These are phyloP conservation scores for Mycena crocata DNA, from an alignment of 768 basidiomycete species.

Conservation along the genomic window DNA sequence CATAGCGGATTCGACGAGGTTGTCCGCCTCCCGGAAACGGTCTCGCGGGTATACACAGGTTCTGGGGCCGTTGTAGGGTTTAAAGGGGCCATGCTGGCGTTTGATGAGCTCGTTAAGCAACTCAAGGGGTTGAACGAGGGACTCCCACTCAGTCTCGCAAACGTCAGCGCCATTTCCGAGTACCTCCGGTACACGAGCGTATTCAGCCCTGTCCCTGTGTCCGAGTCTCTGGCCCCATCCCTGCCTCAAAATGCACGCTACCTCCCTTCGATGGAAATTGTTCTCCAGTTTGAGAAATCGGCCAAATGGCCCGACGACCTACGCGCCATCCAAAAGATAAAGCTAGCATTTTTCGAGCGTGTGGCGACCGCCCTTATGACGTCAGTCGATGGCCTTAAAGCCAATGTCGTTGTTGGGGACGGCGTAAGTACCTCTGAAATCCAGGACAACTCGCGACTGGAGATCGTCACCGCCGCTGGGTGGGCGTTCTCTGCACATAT, in stretches of 20 bases:
- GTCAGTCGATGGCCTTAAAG: slow-evolving; percentile 61
- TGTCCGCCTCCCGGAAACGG: slow-evolving; percentile 66
- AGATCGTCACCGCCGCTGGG: slow-evolving; percentile 83
- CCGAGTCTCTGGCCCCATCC: slow-evolving; percentile 59
- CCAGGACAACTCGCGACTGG: slow-evolving; percentile 77
- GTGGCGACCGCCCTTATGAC: slow-evolving; percentile 76
- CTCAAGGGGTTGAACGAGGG: slow-evolving; percentile 80
- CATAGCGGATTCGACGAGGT: slow-evolving; percentile 68
- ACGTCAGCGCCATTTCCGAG: slow-evolving; percentile 79
- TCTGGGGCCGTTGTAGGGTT: slow-evolving; percentile 64
- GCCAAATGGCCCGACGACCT: slow-evolving; percentile 96
- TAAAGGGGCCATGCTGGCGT: slow-evolving; percentile 81
- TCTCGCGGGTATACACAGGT: slow-evolving; percentile 58
- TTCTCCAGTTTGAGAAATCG: slow-evolving; percentile 93
- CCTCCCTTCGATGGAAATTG: slow-evolving; percentile 74
- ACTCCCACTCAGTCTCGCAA: slow-evolving; percentile 82
- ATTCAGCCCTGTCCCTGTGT: slow-evolving; percentile 83
- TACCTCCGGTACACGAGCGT: slow-evolving; percentile 85
- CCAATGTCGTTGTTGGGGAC: slow-evolving; percentile 69
- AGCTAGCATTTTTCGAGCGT: slow-evolving; percentile 90
- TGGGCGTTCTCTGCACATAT: slow-evolving; percentile 90
- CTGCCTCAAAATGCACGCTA: slow-evolving; percentile 74
- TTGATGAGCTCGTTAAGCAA: slow-evolving; percentile 79
- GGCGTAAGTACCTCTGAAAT: slow-evolving; percentile 62
- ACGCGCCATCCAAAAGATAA: slow-evolving; percentile 91